Percentiles rank a stretch among this genome's conserved stretches.
Evolutionary conservation across 441 rosid species (phyloP).

Genomic region (Aleurites moluccanus): DNA sequence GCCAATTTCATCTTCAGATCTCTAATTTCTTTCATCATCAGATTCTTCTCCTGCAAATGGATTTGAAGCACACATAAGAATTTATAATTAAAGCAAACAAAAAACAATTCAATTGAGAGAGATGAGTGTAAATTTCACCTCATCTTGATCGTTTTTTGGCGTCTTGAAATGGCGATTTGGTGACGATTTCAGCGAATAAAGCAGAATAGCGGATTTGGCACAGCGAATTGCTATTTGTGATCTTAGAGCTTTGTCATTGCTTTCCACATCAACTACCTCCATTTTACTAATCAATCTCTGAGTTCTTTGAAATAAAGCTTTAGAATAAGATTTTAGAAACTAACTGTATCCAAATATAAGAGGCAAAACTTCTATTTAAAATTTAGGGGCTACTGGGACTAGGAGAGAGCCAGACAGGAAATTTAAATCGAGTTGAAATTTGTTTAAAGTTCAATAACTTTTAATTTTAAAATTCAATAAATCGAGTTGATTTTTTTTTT

Average conservation of each 20-base stretch:
- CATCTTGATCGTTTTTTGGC: slow-evolving; percentile 11
- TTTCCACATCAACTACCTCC: slow-evolving; percentile 1
- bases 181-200: slow-evolving; percentile 27
- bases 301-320: too few species aligned
- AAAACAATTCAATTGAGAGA: background rate
- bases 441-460: too few species aligned
- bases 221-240: slow-evolving; percentile 30
- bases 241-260: slow-evolving; percentile 21
- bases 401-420: too few species aligned
- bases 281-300: too few species aligned
- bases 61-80: background rate
- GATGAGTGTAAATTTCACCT: background rate
- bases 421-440: too few species aligned
- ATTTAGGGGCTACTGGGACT: too few species aligned
- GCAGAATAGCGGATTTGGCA: slow-evolving; percentile 36
- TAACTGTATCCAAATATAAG: too few species aligned
- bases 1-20: slow-evolving; percentile 34
- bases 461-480: too few species aligned
- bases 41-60: slow-evolving; percentile 29
- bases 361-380: too few species aligned
- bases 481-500: too few species aligned
- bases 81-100: background rate
- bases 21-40: slow-evolving; percentile 24
- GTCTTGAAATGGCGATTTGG: slow-evolving; percentile 16
- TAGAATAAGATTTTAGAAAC: background rate